Base-by-base conservation (phyloP, 75 land plant genomes). In the Cupressus sempervirens region DNA sequence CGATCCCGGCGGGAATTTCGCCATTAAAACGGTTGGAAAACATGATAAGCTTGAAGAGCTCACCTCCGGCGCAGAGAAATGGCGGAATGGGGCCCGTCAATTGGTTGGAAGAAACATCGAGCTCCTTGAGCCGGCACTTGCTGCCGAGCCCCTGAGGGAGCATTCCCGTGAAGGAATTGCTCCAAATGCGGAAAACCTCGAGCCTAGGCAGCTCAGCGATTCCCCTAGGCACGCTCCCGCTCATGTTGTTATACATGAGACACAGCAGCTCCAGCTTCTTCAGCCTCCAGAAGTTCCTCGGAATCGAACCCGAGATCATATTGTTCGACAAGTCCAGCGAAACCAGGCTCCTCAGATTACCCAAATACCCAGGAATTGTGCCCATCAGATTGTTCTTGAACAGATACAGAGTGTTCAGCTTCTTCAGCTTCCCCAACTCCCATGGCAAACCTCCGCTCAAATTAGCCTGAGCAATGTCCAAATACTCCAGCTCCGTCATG, bases 11-110 rank as follows among this genome's bases (percentile, higher is more conserved):
- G 0, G 98, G 98, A 16, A 96, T 87, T 12, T 45, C 46, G 34
- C 89, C 87, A 10, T 76, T 68, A 50, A 96, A 86, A 0, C 81
- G 43, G 87, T 97, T 97, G 48, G 85, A 83, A 84, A 89, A 90
- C 77, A 97, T 92, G 20, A 93, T 90, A 43, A 96, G 90, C 48
- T 91, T 87, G 58, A 54, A 26, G 3, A 96, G 90, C 68, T 81
- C 79, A 80, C 91, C 88, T 0, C 93, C 88, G 56, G 13, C 56
- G 83, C 98, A 94, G 79, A 96, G 87, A 23, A 56, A 84, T 0
- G 86, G 79, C 20, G 99, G 99, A 12, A 97, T 89, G 4, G 91
- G 89, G 16, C 98, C 98, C 30, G 93, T 76, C 54, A 97, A 90
- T 3, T 4, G 65, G 84, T 97, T 97, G 18, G 94, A 73, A 0